Evolutionary conservation across 1,139 yeast genomes (phyloP), one percentile per base, ranked within the genome.

Genomic region (Wickerhamomyces sp.): DNA sequence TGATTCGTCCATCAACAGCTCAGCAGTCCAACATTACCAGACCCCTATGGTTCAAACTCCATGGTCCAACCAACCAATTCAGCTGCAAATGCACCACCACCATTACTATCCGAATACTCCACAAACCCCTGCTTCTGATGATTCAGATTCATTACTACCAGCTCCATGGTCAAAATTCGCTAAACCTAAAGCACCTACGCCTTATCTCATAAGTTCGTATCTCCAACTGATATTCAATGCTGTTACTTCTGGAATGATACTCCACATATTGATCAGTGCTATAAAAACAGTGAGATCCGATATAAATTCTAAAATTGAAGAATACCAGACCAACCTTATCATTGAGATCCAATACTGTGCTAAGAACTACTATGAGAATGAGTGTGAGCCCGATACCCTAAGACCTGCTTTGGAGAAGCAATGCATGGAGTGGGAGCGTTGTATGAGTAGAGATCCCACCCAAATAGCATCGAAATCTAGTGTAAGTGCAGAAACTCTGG

Each of bases 401-500:
- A 79, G 73, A 0, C 85, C 89, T 0, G 82, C 80, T 2, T 54
- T 82, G 39, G 78, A 73, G 43, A 61, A 63, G 16, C 67, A 70
- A 31, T 83, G 92, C 56, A 65, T 67, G 20, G 67, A 69, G 42
- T 83, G 86, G 86, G 68, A 67, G 41, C 68, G 71, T 39, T 81
- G 90, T 51, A 79, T 81, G 80, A 67, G 66, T 38, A 75, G 73
- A 47, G 76, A 77, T 39, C 76, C 81, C 31, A 44, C 56, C 3
- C 41, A 52, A 3, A 67, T 46, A 45, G 64, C 55, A 61, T 64
- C 69, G 39, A 64, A 64, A 40, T 72, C 81, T 7, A 68, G 67
- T 43, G 66, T 81, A 13, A 73, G 81, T 57, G 86, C 87, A 0
- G 77, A 77, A 43, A 77, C 83, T 0, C 50, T 82, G 3, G 89